Evolutionary conservation across 2,329 filamentous ascomycete species (phyloP), one percentile per base, ranked within the genome.

Genomic region (Coleophoma cylindrospora): DNA sequence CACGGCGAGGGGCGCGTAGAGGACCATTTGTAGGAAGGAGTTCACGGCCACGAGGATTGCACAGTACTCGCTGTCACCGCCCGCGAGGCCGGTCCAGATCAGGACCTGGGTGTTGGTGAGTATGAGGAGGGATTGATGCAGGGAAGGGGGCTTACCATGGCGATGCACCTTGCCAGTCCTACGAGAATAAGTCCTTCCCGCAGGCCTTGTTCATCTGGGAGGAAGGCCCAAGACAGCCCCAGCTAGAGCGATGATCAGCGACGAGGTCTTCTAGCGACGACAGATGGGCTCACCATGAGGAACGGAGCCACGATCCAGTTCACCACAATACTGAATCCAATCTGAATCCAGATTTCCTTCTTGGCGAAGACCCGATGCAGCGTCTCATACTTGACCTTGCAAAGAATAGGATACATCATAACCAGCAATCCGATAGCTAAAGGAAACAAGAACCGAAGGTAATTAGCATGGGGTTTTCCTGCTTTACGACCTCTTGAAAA

Each of bases 371-470:
- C 71, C 3, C 78, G 70, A 64, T 90, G 87, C 10, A 95, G 69
- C 0, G 80, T 79, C 65, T 95, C 89, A 67, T 83, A 94, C 38
- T 81, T 81, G 6, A 95, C 86, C 66, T 94, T 94, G 76, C 89
- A 95, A 0, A 95, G 73, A 52, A 95, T 95, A 0, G 90, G 91
- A 62, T 94, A 95, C 89, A 95, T 95, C 89, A 95, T 95, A 40
- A 95, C 83, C 1, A 95, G 75, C 1, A 95, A 70, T 0, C 90
- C 89, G 44, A 95, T 72, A 0, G 89, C 89, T 88, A 53, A 50
- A 47, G 9, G 15, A 15, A 40, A n/a, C 21, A 14, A 33, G 22
- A 22, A 22, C n/a, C 9, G 11, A 17, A 44, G n/a, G 34, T 44
- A n/a, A 11, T 17, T n/a, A n/a, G 10, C 15, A 40, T 17, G 7